phyloP scores from a whole-genome alignment of 345 rosid species.

The Firmiana major region DNA sequence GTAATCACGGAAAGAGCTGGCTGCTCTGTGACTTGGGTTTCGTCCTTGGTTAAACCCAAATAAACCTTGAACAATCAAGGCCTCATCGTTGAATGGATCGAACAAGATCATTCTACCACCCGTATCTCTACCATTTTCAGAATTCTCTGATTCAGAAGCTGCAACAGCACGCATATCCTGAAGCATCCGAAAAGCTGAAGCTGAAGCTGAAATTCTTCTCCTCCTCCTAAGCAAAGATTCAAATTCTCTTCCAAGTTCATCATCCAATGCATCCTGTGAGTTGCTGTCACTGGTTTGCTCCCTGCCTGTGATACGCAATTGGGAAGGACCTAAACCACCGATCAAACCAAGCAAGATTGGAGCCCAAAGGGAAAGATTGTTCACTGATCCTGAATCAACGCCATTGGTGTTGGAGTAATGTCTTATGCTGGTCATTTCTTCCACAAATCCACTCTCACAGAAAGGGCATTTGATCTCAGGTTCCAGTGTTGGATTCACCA shows the following conservation, averaged over 20 bases:
- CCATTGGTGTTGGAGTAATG: conserved; percentile 21
- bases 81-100: conserved; percentile 35
- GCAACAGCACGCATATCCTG: conserved; percentile 24
- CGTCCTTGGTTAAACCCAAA: conserved; percentile 12
- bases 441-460: conserved; percentile 54
- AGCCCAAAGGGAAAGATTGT: conserved; percentile 36
- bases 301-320: conserved; percentile 13
- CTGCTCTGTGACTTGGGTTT: conserved; percentile 10
- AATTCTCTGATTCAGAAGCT: conserved; percentile 9
- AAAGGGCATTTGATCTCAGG: conserved; percentile 47
- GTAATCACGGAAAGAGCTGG: conserved; percentile 30
- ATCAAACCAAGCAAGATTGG: conserved; percentile 38
- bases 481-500: conserved; percentile 42
- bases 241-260: conserved; percentile 23
- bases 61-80: conserved; percentile 29
- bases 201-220: conserved; percentile 19
- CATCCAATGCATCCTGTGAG: conserved; percentile 14
- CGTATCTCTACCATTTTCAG: conserved; percentile 18
- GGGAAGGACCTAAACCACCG: conserved; percentile 26
- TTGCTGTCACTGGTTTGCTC: conserved; percentile 15
- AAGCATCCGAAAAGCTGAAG: conserved; percentile 19
- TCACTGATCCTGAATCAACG: conserved; percentile 25
- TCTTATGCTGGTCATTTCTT: conserved; percentile 31
- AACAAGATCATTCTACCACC: conserved; percentile 26
- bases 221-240: conserved; percentile 27